Conservation (phyloP, 2,329 filamentous ascomycete genomes). For the Colletotrichum endophyticum region DNA sequence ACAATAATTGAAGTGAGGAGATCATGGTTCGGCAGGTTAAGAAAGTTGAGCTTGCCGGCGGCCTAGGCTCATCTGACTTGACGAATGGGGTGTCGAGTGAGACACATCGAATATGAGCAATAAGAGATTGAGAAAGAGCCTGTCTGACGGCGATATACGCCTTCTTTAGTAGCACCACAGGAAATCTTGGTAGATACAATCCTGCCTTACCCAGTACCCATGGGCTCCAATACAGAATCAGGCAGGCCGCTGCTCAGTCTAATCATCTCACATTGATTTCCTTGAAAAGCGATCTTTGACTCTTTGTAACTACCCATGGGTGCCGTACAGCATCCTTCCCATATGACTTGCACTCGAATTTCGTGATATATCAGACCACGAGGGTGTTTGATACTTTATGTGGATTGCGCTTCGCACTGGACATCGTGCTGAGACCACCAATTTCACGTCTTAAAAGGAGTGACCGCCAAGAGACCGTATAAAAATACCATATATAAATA, state of each 20-base stretch:
- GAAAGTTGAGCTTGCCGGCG: neutral
- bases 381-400: neutral
- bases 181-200: neutral
- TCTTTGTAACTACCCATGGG: neutral
- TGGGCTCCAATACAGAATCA: neutral
- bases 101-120: neutral
- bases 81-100: neutral
- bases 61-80: neutral
- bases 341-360: neutral
- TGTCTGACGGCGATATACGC: neutral
- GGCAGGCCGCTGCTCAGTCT: neutral
- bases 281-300: neutral
- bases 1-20: neutral
- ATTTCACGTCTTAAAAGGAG: neutral
- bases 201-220: neutral
- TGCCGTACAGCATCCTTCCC: neutral
- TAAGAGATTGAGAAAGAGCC: neutral
- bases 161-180: neutral
- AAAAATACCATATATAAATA: neutral
- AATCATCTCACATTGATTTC: neutral
- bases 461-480: neutral
- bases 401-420: neutral
- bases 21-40: neutral
- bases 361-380: neutral
- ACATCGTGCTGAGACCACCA: neutral